Conservation (phyloP, 306 rosid species). For the Fagus sylvatica region DNA sequence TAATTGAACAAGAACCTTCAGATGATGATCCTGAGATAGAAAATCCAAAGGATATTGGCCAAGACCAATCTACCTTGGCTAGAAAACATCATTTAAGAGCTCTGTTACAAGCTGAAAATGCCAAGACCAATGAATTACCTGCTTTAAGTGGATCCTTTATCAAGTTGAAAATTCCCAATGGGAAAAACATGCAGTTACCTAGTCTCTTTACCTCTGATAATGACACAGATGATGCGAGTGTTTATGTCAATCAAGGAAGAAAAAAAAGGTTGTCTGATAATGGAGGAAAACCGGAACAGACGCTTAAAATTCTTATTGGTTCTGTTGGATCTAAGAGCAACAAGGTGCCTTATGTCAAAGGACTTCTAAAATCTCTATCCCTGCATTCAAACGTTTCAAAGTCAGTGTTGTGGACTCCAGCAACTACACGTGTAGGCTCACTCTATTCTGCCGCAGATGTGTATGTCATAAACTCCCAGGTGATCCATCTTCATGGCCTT, state of each 20-base stretch:
- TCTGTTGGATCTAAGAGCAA: slow-evolving; percentile 97
- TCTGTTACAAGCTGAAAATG: slow-evolving; percentile 51
- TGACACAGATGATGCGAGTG: slow-evolving; percentile 37
- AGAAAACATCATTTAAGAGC: slow-evolving; percentile 58
- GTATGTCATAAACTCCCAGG: slow-evolving; percentile 93
- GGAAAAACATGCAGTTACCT: slow-evolving; percentile 19
- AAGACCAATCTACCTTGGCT: slow-evolving; percentile 40
- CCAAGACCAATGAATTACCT: slow-evolving; percentile 29
- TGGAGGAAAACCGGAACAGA: slow-evolving; percentile 31
- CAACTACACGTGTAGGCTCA: slow-evolving; percentile 77
- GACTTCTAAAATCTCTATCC: slow-evolving; percentile 50
- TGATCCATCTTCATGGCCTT: slow-evolving; percentile 27
- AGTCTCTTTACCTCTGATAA: slow-evolving; percentile 29
- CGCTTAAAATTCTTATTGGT: slow-evolving; percentile 69
- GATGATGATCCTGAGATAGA: slow-evolving; percentile 33
- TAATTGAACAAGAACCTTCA: slow-evolving; percentile 37
- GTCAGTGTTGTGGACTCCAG: slow-evolving; percentile 81
- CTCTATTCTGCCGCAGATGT: slow-evolving; percentile 93
- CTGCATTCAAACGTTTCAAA: slow-evolving; percentile 73
- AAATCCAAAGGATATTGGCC: slow-evolving; percentile 27
- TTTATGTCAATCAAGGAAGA: slow-evolving; percentile 28
- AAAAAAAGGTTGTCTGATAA: slow-evolving; percentile 39
- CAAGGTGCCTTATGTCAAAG: slow-evolving; percentile 76
- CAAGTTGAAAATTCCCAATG: slow-evolving; percentile 35
- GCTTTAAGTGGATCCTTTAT: slow-evolving; percentile 24